Base-by-base conservation (phyloP, 176 grass and related monocot genomes). In the Aegilops tauschii region DNA sequence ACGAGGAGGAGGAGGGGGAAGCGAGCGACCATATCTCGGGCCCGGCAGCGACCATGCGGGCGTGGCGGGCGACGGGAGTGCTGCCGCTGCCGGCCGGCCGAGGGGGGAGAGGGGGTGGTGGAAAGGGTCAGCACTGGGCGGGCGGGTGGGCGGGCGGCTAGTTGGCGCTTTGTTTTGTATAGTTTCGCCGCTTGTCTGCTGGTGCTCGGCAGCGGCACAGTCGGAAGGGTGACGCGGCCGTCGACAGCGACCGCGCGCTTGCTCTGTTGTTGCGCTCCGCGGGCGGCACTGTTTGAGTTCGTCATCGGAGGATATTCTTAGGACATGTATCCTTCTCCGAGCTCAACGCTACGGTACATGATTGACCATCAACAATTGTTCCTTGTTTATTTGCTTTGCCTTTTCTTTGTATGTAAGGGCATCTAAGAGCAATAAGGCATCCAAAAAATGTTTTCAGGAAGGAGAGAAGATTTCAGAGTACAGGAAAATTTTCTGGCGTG, bases 91-190 rank as follows among this genome's bases (percentile, higher is more conserved):
- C 76, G 82, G 82, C 87, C 67, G 82, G 87, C 67, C n/a, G 82
- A 80, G 62, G 58, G 32, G 68, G 49, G 66, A 81, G 59, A 45
- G 23, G 65, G 28, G 28, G 76, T 35, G 83, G 79, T 62, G 79
- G 88, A 86, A 82, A 82, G 79, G 88, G 84, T 90, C 88, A 83
- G 84, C 84, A 76, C 73, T 76, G 73, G 25, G 73, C 73, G 44
- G 83, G 45, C 12, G 47, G 16, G 50, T 17, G 50, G 50, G 50
- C 50, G 50, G 71, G 20, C 79, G 50, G 83, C 67, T 77, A 65
- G 63, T 27, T 90, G 88, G 64, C 84, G 88, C 88, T 45, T 71
- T 72, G 84, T 64, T 86, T 90, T 86, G 88, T 90, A 54, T 54
- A 90, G 72, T 68, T 58, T 86, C 49, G 42, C 30, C n/a, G 84